Evolutionary conservation across 148 eudicot genomes (phyloP).

Genomic region (Fallopia convolvulus): DNA sequence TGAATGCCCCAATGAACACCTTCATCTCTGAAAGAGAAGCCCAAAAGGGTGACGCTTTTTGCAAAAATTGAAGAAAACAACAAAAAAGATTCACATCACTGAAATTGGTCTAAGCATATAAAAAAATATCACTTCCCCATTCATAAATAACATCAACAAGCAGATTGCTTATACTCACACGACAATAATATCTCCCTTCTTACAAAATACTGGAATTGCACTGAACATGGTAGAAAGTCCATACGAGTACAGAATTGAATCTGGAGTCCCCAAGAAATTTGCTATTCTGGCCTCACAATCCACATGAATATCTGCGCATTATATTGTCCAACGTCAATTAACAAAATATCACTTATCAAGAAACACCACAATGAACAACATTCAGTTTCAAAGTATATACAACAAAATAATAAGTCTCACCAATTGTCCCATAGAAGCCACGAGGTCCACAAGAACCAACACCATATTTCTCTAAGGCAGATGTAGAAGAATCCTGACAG

Average conservation of each 20-base stretch:
- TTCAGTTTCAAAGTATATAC: not conserved
- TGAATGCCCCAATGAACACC: slow-evolving; percentile 99
- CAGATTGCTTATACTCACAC: slow-evolving; percentile 54
- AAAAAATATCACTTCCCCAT: not conserved
- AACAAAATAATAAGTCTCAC: slow-evolving; percentile 27
- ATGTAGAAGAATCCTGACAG: slow-evolving; percentile 75
- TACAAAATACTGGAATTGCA: slow-evolving; percentile 92
- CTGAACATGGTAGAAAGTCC: slow-evolving; percentile 97
- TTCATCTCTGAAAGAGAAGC: slow-evolving; percentile 57
- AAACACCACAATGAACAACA: not conserved
- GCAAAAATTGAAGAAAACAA: not conserved
- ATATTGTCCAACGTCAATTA: not conserved
- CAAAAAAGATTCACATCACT: not conserved
- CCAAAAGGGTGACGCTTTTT: not conserved
- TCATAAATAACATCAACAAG: not conserved
- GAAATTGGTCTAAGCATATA: not conserved
- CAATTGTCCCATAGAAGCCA: slow-evolving; percentile 95
- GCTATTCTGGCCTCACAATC: slow-evolving; percentile 96
- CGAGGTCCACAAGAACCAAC: slow-evolving; percentile 99
- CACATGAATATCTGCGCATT: slow-evolving; percentile 80
- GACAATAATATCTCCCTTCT: slow-evolving; percentile 84
- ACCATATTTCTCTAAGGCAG: slow-evolving; percentile 88
- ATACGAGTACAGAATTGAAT: slow-evolving; percentile 88
- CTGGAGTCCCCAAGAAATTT: slow-evolving; percentile 83
- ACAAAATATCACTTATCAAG: not conserved